Evolutionary conservation across 768 basidiomycete genomes (phyloP).

Genomic region (Jaapia argillacea): DNA sequence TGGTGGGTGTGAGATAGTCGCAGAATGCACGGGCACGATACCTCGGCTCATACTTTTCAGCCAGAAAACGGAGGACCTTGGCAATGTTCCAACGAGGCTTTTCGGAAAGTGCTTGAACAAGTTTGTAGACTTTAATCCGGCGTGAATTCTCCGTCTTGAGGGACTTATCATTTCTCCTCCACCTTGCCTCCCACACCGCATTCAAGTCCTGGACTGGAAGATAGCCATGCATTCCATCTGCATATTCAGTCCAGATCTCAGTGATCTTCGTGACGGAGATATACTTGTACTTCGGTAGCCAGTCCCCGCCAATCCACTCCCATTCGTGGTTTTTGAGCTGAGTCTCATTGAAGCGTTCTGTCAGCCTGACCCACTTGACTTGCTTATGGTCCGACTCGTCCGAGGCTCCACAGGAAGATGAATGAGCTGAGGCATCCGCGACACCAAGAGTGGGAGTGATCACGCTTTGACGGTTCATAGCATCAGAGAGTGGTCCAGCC

Average conservation of each 20-base stretch:
- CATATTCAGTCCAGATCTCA: slow-evolving; percentile 20
- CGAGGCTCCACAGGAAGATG: too few species aligned
- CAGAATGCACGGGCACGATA: too few species aligned
- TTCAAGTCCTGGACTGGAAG: slow-evolving; percentile 9
- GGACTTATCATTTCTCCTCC: slow-evolving; percentile 14
- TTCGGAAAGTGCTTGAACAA: slow-evolving; percentile 12
- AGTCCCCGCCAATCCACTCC: slow-evolving; percentile 14
- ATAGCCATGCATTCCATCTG: slow-evolving; percentile 17
- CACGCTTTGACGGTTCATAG: too few species aligned
- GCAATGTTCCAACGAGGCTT: slow-evolving; percentile 14
- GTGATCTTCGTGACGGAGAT: slow-evolving; percentile 7
- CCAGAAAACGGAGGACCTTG: slow-evolving; percentile 15
- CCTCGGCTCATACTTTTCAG: slow-evolving; percentile 13
- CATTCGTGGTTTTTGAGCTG: slow-evolving; percentile 12
- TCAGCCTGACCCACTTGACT: slow-evolving; percentile 3
- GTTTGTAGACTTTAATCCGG: slow-evolving; percentile 12
- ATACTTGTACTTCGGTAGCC: slow-evolving; percentile 17
- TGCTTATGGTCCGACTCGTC: too few species aligned
- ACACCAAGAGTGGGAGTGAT: too few species aligned
- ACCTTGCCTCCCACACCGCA: slow-evolving; percentile 12
- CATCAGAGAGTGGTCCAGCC: too few species aligned
- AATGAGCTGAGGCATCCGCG: too few species aligned
- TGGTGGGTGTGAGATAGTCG: too few species aligned
- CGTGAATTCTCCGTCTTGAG: slow-evolving; percentile 16
- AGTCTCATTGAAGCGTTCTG: slow-evolving; percentile 6